A percentile compares a stretch with the other conserved stretches of the same genome.
phyloP scores from a whole-genome alignment of 768 basidiomycete species.

The Pleurotus tuoliensis region DNA sequence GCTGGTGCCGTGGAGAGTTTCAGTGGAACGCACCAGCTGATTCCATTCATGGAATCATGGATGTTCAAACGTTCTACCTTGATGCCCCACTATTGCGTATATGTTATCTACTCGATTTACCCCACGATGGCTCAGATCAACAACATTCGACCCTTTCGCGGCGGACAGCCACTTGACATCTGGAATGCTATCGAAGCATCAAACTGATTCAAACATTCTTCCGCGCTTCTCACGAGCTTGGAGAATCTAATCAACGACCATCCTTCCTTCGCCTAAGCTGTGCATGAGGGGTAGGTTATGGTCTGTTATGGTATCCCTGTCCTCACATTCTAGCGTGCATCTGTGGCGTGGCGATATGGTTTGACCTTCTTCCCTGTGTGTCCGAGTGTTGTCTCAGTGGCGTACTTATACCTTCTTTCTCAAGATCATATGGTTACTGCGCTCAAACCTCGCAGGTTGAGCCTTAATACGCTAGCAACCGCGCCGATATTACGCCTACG shows the following conservation, averaged over 20 bases:
- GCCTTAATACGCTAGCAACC: no score
- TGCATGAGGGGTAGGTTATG: not conserved
- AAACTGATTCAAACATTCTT: not conserved
- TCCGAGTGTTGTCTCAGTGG: not conserved
- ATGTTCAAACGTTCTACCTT: no score
- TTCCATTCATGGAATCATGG: no score
- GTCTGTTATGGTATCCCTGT: not conserved
- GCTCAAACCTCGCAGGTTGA: no score
- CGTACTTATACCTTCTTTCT: not conserved
- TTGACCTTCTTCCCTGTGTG: not conserved
- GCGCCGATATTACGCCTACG: no score
- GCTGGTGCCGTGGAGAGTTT: no score
- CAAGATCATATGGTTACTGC: not conserved
- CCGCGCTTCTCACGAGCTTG: slow-evolving; percentile 3
- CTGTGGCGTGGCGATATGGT: slow-evolving; percentile 5
- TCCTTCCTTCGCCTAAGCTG: not conserved
- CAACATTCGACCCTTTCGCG: not conserved
- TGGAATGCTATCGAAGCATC: slow-evolving; percentile 3
- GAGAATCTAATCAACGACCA: not conserved
- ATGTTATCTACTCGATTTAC: no score
- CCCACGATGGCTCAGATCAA: not conserved
- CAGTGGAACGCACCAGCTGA: no score
- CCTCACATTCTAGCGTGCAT: slow-evolving; percentile 7
- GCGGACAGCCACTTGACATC: not conserved
- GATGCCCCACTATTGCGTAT: no score